Evolutionary conservation across 129 eudicot species (phyloP).

Genomic region (Lactuca sativa): DNA sequence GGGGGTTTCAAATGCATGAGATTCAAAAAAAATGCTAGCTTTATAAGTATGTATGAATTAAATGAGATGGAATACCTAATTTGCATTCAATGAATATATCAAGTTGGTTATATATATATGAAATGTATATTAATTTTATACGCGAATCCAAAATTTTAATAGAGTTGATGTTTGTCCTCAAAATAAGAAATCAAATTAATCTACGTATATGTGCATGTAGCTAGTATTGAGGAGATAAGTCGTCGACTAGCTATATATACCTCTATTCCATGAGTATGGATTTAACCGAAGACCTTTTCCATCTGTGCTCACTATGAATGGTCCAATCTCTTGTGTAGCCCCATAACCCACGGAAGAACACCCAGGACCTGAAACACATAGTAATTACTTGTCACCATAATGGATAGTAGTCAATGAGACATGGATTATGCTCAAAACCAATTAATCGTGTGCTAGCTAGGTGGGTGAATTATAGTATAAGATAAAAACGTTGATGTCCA

Average conservation of each 20-base stretch:
- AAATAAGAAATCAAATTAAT: too few species aligned
- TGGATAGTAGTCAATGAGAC: slow-evolving; percentile 27
- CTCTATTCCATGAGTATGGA: slow-evolving; percentile 75
- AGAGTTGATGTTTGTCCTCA: too few species aligned
- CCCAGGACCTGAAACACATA: slow-evolving; percentile 75
- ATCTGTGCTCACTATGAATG: slow-evolving; percentile 66
- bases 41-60: too few species aligned
- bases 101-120: too few species aligned
- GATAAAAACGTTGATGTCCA: slow-evolving; percentile 14
- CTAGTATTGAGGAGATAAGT: too few species aligned
- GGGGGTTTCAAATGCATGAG: too few species aligned
- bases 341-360: slow-evolving; percentile 99
- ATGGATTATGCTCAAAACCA: slow-evolving; percentile 22
- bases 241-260: slow-evolving; percentile 39
- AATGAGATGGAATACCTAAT: too few species aligned
- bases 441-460: slow-evolving; percentile 14
- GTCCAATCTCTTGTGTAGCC: slow-evolving; percentile 98
- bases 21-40: too few species aligned
- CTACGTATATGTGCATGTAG: too few species aligned
- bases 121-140: too few species aligned
- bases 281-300: slow-evolving; percentile 52
- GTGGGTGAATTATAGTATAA: slow-evolving; percentile 27
- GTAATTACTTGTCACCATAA: slow-evolving; percentile 50
- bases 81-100: too few species aligned
- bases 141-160: too few species aligned